These are phyloP conservation scores for Pinus tabuliformis DNA, from an alignment of 75 land plant genomes.

Conservation along the genomic window DNA sequence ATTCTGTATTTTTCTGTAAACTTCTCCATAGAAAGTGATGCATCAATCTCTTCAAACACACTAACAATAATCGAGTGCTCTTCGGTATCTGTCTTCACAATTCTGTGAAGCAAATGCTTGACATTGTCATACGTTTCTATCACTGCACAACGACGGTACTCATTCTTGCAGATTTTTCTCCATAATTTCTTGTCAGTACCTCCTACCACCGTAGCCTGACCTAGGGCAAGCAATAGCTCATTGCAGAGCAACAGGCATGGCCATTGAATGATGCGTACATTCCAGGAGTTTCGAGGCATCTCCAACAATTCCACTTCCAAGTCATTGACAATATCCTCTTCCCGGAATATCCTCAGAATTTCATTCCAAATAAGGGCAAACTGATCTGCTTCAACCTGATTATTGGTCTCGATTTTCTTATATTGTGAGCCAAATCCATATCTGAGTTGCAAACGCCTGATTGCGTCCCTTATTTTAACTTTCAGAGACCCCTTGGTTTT, in stretches of 20 bases:
- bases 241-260: constrained; percentile 82
- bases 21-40: constrained; percentile 27
- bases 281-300: constrained; percentile 78
- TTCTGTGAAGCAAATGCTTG: constrained; percentile 60
- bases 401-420: constrained; percentile 63
- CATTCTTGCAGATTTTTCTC: constrained; percentile 71
- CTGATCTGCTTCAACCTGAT: constrained; percentile 66
- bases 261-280: constrained; percentile 78
- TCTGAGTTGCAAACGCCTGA: constrained; percentile 70
- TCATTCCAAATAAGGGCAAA: constrained; percentile 91
- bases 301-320: constrained; percentile 79
- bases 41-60: constrained; percentile 58
- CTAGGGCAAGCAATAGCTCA: constrained; percentile 77
- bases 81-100: constrained; percentile 41
- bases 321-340: constrained; percentile 87
- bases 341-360: constrained; percentile 63
- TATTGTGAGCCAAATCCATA: constrained; percentile 79
- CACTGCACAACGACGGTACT: constrained; percentile 86
- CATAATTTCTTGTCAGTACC: constrained; percentile 59
- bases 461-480: constrained; percentile 52
- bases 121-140: constrained; percentile 83
- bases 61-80: constrained; percentile 46
- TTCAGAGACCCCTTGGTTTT: constrained; percentile 35
- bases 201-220: constrained; percentile 59
- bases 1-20: constrained; percentile 50